Evolutionary conservation across 163 green algal genomes (phyloP).

Genomic region (Picocystis sp.): DNA sequence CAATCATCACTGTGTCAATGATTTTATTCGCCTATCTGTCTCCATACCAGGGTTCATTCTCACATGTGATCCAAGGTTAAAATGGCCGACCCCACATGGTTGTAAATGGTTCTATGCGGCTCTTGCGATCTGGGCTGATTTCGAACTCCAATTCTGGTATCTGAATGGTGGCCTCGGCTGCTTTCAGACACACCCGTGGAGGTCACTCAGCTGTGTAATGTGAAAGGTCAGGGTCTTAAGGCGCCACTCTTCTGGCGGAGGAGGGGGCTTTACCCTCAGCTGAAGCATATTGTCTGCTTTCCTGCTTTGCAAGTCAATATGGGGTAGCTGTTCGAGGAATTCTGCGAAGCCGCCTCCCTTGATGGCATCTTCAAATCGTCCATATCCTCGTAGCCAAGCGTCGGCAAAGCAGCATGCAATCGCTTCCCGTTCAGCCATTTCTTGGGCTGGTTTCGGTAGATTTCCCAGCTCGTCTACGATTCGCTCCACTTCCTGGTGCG

Average conservation of each 20-base stretch:
- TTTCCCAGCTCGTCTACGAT: slow-evolving; percentile 14
- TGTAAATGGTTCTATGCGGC: slow-evolving; percentile 52
- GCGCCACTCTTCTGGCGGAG: slow-evolving; percentile 22
- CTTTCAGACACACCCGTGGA: slow-evolving; percentile 40
- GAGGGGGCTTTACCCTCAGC: slow-evolving; percentile 24
- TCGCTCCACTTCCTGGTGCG: slow-evolving; percentile 15
- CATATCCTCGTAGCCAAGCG: slow-evolving; percentile 41
- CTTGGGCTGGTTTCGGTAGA: slow-evolving; percentile 7
- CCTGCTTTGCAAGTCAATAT: slow-evolving; percentile 27
- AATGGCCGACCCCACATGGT: slow-evolving; percentile 28
- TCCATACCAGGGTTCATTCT: neutral
- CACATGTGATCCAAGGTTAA: slow-evolving; percentile 16
- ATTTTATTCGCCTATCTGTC: slow-evolving; percentile 6
- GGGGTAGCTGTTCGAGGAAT: slow-evolving; percentile 38
- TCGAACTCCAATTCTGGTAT: slow-evolving; percentile 58
- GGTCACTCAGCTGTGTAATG: slow-evolving; percentile 22
- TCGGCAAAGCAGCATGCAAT: slow-evolving; percentile 7
- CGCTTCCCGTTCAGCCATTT: slow-evolving; percentile 5
- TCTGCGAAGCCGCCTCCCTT: slow-evolving; percentile 35
- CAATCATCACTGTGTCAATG: slow-evolving; percentile 6
- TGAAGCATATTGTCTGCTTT: slow-evolving; percentile 1
- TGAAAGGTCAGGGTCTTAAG: slow-evolving; percentile 26
- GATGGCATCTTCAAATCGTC: slow-evolving; percentile 53
- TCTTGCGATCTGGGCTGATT: slow-evolving; percentile 38
- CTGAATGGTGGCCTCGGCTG: slow-evolving; percentile 23